Evolutionary conservation across 306 rosid species (phyloP).

Genomic region (Acmispon strigosus): DNA sequence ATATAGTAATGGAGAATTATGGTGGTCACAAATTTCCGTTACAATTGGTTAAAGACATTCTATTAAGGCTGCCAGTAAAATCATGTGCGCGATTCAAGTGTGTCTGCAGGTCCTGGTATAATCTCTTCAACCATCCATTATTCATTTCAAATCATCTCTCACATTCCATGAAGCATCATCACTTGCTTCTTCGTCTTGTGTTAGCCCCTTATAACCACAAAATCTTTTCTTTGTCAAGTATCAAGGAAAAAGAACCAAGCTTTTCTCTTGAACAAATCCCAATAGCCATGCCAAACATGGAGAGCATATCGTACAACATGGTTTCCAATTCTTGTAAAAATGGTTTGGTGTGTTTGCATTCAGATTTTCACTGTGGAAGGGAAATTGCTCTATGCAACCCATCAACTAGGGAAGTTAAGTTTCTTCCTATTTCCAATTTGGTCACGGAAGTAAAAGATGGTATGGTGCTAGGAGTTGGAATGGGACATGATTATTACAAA

Average conservation of each 20-base stretch:
- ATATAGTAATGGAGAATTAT: not conserved
- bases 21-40: not conserved
- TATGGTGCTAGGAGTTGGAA: conserved; percentile 3
- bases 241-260: not conserved
- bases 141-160: not conserved
- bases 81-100: not conserved
- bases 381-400: not conserved
- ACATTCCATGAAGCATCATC: not conserved
- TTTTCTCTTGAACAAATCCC: not conserved
- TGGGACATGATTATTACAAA: not conserved
- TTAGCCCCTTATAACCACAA: not conserved
- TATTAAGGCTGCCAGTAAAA: not conserved
- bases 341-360: not conserved
- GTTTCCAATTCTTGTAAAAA: not conserved
- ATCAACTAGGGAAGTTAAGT: not conserved
- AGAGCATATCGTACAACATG: not conserved
- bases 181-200: not conserved
- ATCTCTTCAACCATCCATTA: no score
- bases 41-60: not conserved
- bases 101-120: no score
- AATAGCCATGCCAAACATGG: not conserved
- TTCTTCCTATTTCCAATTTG: not conserved
- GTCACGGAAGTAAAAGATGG: not conserved
- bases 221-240: not conserved
- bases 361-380: not conserved